Base-by-base conservation (phyloP, 345 rosid species). In the Eucalyptus microcorys region DNA sequence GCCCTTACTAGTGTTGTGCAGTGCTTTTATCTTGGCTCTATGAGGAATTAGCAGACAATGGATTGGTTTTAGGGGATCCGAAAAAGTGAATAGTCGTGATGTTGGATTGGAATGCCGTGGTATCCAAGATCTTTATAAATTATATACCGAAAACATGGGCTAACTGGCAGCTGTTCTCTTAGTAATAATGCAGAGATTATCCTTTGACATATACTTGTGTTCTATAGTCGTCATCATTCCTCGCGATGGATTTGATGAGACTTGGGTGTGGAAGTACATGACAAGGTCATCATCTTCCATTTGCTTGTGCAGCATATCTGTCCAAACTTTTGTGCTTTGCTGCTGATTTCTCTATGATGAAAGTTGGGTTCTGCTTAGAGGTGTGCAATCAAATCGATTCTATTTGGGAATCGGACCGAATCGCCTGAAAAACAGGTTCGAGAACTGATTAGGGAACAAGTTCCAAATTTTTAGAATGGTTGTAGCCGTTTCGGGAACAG, bases 401-500 rank as follows among this genome's bases (percentile, higher is more conserved):
- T 50, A 50, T 50, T 50, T 16, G 55, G 53, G 22, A 50, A 50
- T 50, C 1, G 55, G 55, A 52, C 10, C 0, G 55, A 52, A 52
- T 17, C 1, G 24, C 55, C 4, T 17, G 22, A 52, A 52, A 17
- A 52, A 7, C 2, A 50, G 9, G 55, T 50, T 50, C 7, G 22
- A 22, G 55, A 50, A 50, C 4, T 50, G 8, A 52, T 17, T 1
- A 3, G 22, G 55, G 55, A 50, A 50, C 55, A 52, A 19, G 55
- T 52, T 52, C 24, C 55, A 52, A 52, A 52, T 52, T 52, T 52
- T 19, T 52, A 52, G 55, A 52, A 52, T 10, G 0, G 0, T 52
- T 19, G 22, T 17, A 52, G 8, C 4, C 0, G 9, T 50, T 17
- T 17, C 1, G 8, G 2, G 55, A 17, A 17, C 1, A 50, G 9